Conservation (phyloP, 495 filamentous ascomycete species). For the Penicillium canariense region DNA sequence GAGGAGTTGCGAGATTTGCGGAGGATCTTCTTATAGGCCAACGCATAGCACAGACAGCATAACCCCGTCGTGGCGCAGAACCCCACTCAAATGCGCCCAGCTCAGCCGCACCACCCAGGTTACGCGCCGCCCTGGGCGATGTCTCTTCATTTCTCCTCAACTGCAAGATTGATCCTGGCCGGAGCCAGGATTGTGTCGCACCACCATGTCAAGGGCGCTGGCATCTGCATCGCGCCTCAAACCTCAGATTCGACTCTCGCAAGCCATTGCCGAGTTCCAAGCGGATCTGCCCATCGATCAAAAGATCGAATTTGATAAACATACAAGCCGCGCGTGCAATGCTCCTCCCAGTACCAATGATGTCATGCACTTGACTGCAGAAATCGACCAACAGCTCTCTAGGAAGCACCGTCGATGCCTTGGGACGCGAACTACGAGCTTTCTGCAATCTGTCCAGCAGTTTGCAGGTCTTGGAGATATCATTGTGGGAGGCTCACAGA, state of each 20-base stretch:
- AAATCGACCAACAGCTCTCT: not conserved
- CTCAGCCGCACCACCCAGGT: not conserved
- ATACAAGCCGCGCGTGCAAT: not conserved
- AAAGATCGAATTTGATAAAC: not conserved
- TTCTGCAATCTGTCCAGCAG: conserved; percentile 43
- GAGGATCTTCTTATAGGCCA: not conserved
- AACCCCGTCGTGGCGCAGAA: not conserved
- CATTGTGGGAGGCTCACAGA: conserved; percentile 42
- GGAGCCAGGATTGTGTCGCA: not conserved
- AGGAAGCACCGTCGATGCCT: conserved; percentile 28
- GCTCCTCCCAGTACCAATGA: not conserved
- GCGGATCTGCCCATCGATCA: not conserved
- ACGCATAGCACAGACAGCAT: too few species aligned
- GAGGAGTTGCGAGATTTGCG: too few species aligned
- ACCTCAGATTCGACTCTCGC: not conserved
- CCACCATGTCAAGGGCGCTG: not conserved
- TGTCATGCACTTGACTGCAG: not conserved
- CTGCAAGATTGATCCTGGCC: not conserved
- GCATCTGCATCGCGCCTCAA: not conserved
- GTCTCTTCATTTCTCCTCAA: not conserved
- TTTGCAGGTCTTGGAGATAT: conserved; percentile 44
- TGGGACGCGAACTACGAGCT: conserved; percentile 40
- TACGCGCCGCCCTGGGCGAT: not conserved
- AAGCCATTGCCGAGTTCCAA: not conserved
- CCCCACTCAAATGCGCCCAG: not conserved